Base-by-base conservation (phyloP, 1,139 yeast genomes). In the Blastobotrys aristatus region DNA sequence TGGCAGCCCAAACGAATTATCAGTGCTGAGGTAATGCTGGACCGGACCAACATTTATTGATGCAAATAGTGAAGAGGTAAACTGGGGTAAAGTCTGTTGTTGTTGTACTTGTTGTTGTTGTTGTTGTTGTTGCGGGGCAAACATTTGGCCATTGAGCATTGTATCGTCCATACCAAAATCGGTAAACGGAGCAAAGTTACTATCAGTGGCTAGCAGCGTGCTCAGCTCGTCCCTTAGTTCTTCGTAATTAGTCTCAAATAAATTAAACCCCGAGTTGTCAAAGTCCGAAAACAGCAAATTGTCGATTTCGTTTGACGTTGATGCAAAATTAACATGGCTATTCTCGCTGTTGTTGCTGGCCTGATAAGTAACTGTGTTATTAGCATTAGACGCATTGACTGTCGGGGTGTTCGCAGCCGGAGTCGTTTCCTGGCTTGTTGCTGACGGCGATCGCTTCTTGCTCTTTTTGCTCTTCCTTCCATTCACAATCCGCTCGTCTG, bases 1-100 rank as follows among this genome's bases (percentile, higher is more conserved):
- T 63, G 7, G 90, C 81, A 1, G 40, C 11, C 48, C 50, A 44
- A 49, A 49, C 40, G 40, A 38, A 44, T 37, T 34, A 39, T 49
- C 51, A 6, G 81, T 75, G 3, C 76, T 70, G 0, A 88, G 86
- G 16, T 10, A 44, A 75, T 48, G 39, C 38, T 40, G 44, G 31
- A 46, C 32, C 10, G 43, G 41, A 4, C 46, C 47, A 20, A 34
- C 35, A 22, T 30, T 21, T 10, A 47, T 24, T 69, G 47, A 66
- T 62, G 58, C 58, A 16, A 57, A 33, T 17, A 50, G 48, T 3
- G 63, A 54, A 16, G 57, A 54, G n/a, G n/a, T n/a, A n/a, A n/a
- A n/a, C n/a, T n/a, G 16, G 36, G 31, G 16, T n/a, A 17, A n/a
- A 35, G n/a, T n/a, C 20, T 17, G 13, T n/a, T n/a, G 22, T n/a